Evolutionary conservation across 2,329 filamentous ascomycete genomes (phyloP), one percentile per base, ranked within the genome.

Genomic region (Fusarium solani-melongenae): DNA sequence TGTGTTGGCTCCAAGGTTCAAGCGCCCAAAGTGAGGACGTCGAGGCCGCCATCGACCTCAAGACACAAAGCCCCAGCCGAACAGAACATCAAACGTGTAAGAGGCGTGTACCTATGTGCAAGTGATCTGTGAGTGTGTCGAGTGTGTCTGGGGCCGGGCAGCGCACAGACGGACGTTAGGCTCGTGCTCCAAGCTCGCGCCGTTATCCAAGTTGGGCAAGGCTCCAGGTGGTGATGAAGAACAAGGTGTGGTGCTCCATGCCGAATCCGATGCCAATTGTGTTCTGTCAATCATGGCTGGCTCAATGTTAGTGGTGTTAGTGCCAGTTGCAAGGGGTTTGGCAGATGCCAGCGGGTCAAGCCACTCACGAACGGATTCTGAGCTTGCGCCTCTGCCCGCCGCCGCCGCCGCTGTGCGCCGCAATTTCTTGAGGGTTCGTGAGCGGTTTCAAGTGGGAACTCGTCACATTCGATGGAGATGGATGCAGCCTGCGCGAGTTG

Each of bases 111-210:
- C 49, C 49, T 53, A 55, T 44, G 29, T 63, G 58, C 71, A 38
- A 69, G 59, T 62, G 33, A 44, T 71, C 41, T 59, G 63, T 70
- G 62, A 60, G 57, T 67, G 56, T 67, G 68, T 64, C n/a, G 64
- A 68, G 58, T 57, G 63, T 63, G 70, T 68, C 64, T 68, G 62
- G 65, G 53, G 53, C 64, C 57, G 66, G 70, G 49, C 58, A 46
- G 53, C 70, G 76, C 76, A 77, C 75, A 76, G 76, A 76, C 75
- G 39, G 51, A 66, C 59, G 57, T 65, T 67, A 66, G 75, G 74
- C 75, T 77, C 64, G 72, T 75, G 71, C 71, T 69, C 49, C 36
- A 62, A 64, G 56, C 57, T 75, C 55, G 66, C 69, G 61, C 74
- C 62, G 66, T 76, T 70, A 61, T 67, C 72, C 62, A 55, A 76